Evolutionary conservation across 2,329 filamentous ascomycete genomes (phyloP).

Genomic region (Phialophora macrospora): DNA sequence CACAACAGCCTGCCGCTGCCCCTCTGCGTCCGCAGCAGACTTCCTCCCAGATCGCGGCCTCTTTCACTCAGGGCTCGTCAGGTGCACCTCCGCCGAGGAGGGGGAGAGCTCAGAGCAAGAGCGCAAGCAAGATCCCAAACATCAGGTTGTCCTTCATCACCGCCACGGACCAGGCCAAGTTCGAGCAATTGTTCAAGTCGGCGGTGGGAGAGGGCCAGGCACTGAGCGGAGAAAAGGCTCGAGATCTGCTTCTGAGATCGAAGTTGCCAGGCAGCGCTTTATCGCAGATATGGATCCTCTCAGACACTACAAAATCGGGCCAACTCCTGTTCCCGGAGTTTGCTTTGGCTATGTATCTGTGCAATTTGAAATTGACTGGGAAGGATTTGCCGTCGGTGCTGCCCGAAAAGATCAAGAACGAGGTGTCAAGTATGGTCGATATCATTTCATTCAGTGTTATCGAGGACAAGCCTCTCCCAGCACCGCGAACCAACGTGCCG

Average conservation of each 20-base stretch:
- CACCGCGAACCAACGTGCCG: slow-evolving; percentile 68
- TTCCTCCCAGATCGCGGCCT: slow-evolving; percentile 67
- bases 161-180: slow-evolving; percentile 90
- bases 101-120: slow-evolving; percentile 55
- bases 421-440: slow-evolving; percentile 99
- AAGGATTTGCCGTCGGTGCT: slow-evolving; percentile 76
- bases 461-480: slow-evolving; percentile 66
- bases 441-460: slow-evolving; percentile 94
- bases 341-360: slow-evolving; percentile 96
- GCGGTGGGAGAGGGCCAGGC: slow-evolving; percentile 83
- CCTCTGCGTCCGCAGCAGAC: slow-evolving; percentile 63
- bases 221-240: slow-evolving; percentile 88
- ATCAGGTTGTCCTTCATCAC: slow-evolving; percentile 96
- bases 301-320: slow-evolving; percentile 94
- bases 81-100: slow-evolving; percentile 65
- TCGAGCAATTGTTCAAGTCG: slow-evolving; percentile 96
- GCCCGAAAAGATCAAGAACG: slow-evolving; percentile 88
- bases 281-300: slow-evolving; percentile 92
- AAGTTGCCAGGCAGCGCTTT: slow-evolving; percentile 84
- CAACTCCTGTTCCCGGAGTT: slow-evolving; percentile 98
- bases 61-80: slow-evolving; percentile 58
- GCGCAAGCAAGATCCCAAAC: slow-evolving; percentile 79
- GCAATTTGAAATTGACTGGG: slow-evolving; percentile 88
- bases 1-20: slow-evolving; percentile 52
- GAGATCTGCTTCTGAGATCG: slow-evolving; percentile 85